Base-by-base conservation (phyloP, 2,329 filamentous ascomycete species). In the Cryphonectria radicalis region DNA sequence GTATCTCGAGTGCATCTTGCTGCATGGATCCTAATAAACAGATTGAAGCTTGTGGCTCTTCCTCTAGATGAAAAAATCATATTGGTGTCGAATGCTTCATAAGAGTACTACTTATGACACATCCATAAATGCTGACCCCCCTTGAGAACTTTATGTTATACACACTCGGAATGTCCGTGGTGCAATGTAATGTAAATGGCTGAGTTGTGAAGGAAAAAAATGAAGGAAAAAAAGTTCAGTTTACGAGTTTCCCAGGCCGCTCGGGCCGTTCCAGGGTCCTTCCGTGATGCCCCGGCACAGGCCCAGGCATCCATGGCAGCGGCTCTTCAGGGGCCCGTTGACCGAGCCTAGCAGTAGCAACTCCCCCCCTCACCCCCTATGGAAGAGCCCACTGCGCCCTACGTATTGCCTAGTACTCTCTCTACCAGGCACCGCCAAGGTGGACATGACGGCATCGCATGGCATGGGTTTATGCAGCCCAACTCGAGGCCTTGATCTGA, bases 391-490 rank as follows among this genome's bases (percentile, higher is more conserved):
- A n/a, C 46, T 50, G 28, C 19, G 35, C n/a, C n/a, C 10, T 25
- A 4, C n/a, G 32, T 32, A 32, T 1, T 25, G 25, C 53, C 25
- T 17, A 19, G 25, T 57, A 35, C n/a, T 1, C 19, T 1, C 19
- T 8, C 25, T 59, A 19, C 25, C 55, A 32, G 14, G 14, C 14
- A 59, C 25, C 28, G 28, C 25, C 19, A 57, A 32, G 32, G 59
- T 40, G 59, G 19, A 40, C 32, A 62, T 62, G 59, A 62, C 59
- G 59, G 35, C 59, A 40, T 37, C 35, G 59, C 32, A 37, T 62
- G 7, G 35, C 59, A 62, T 25, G 59, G 59, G 19, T n/a, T 40
- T 7, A 62, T 62, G 59, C 59, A 62, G 59, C 59, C 59, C 59
- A 40, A 40, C 19, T 22, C 59, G 59, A 62, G 59, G 35, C 59